Base-by-base conservation (phyloP, 2,329 filamentous ascomycete genomes). In the Lojkania enalia region DNA sequence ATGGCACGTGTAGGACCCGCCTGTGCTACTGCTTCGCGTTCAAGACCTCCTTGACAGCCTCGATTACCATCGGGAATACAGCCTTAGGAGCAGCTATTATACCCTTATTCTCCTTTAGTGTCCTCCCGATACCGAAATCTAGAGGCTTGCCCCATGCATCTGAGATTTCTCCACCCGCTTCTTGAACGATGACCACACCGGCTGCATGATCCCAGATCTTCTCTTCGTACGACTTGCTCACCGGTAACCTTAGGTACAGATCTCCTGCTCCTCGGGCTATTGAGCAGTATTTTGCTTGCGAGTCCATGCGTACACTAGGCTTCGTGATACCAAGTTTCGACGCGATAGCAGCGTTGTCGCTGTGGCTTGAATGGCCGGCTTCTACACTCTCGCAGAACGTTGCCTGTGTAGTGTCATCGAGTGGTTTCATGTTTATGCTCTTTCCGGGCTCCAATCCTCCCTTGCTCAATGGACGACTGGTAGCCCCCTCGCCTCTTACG, bases 181-280 rank as follows among this genome's bases (percentile, higher is more conserved):
- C 95, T 45, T 91, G 81, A 30, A 97, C 94, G 56, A 99, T 91
- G 47, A 99, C 74, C 62, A 96, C 91, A 30, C 94, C 94, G 11
- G 92, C 94, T 14, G 94, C 94, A 70, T 99, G 94, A 67, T 99
- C 94, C 94, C 94, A 99, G 58, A 99, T 99, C 82, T 99, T 99
- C 79, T 99, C 94, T 70, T 95, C 84, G 74, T 99, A 99, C 42
- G 86, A 85, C 58, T 86, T 87, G 67, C 83, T 87, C 20, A 89
- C 86, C 3, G 94, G 94, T 46, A 99, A 75, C 42, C 95, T 83
- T 46, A 99, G 80, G 74, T 99, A 99, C 55, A 99, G 85, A 66
- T 99, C 94, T 38, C 91, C 94, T 4, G 91, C 90, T 35, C 94
- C 94, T 52, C 94, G 81, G 25, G 94, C 94, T 67, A 99, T 95